Conservation (phyloP, 2,329 filamentous ascomycete species). For the Botrytis squamosa region DNA sequence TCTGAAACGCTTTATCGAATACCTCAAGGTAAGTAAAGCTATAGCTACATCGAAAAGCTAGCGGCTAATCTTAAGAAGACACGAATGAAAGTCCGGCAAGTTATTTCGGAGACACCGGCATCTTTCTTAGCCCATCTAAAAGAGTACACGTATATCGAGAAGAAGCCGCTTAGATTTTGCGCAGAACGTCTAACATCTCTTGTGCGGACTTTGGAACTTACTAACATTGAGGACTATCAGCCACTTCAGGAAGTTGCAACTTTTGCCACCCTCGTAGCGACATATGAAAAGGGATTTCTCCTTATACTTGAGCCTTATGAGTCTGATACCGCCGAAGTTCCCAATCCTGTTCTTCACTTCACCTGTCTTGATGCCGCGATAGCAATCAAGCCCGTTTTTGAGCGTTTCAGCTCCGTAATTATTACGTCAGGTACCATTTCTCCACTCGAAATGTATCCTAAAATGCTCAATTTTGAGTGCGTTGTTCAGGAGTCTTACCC, state of each 20-base stretch:
- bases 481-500: constrained; percentile 96
- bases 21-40: constrained; percentile 63
- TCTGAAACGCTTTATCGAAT: constrained; percentile 94
- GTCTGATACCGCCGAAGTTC: constrained; percentile 90
- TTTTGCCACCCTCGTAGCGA: constrained; percentile 92
- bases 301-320: constrained; percentile 97
- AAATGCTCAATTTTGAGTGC: constrained; percentile 91
- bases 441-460: constrained; percentile 97
- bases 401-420: constrained; percentile 95
- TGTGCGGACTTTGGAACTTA: constrained; percentile 90
- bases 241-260: constrained; percentile 96
- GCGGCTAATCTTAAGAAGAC: constrained; percentile 54
- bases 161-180: constrained; percentile 91
- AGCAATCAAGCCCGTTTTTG: constrained; percentile 95
- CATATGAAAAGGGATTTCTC: constrained; percentile 94
- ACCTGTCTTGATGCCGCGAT: constrained; percentile 96
- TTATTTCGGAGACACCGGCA: constrained; percentile 93
- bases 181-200: constrained; percentile 92
- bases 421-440: constrained; percentile 98
- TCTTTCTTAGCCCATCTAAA: constrained; percentile 92
- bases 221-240: constrained; percentile 97
- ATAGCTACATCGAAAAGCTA: neutral
- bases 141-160: constrained; percentile 96
- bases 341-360: constrained; percentile 95
- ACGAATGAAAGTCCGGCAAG: constrained; percentile 95